A percentile compares a stretch with the other conserved stretches of the same genome.
Evolutionary conservation across 257 asterid species (phyloP).

Genomic region (Schizonepeta tenuifolia): DNA sequence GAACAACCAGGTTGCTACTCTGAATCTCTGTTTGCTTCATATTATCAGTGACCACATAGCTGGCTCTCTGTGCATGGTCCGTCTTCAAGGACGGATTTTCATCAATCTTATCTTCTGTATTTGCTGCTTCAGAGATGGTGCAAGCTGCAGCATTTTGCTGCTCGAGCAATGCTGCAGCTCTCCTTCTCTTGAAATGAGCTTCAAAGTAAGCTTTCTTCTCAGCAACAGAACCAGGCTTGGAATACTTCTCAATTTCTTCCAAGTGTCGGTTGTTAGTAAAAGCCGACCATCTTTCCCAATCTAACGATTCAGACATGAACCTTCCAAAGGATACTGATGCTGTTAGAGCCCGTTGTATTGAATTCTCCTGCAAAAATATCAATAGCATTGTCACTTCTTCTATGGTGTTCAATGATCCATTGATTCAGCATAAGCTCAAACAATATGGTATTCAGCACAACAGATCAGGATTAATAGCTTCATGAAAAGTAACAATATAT

Average conservation of each 20-base stretch:
- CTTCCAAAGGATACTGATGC: slow-evolving; percentile 90
- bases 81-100: slow-evolving; percentile 17
- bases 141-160: slow-evolving; percentile 47
- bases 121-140: slow-evolving; percentile 25
- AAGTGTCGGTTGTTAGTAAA: slow-evolving; percentile 77
- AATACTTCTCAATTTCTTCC: slow-evolving; percentile 80
- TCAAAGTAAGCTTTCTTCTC: slow-evolving; percentile 93
- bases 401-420: background rate
- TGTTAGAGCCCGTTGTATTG: slow-evolving; percentile 67
- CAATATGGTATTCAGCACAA: background rate
- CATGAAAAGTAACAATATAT: background rate
- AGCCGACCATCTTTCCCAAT: slow-evolving; percentile 89
- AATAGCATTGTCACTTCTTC: background rate
- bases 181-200: slow-evolving; percentile 77
- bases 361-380: slow-evolving; percentile 58
- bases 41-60: slow-evolving; percentile 35
- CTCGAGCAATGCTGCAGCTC: slow-evolving; percentile 69
- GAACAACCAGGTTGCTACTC: slow-evolving; percentile 1
- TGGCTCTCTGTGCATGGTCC: slow-evolving; percentile 22
- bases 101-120: slow-evolving; percentile 19
- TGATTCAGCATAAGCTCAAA: slow-evolving; percentile 2
- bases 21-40: slow-evolving; percentile 31
- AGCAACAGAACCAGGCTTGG: slow-evolving; percentile 94
- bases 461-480: slow-evolving; percentile 4
- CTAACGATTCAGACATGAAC: slow-evolving; percentile 75